Base-by-base conservation (phyloP, 2,329 filamentous ascomycete genomes). In the Hymenoscyphus linearis region DNA sequence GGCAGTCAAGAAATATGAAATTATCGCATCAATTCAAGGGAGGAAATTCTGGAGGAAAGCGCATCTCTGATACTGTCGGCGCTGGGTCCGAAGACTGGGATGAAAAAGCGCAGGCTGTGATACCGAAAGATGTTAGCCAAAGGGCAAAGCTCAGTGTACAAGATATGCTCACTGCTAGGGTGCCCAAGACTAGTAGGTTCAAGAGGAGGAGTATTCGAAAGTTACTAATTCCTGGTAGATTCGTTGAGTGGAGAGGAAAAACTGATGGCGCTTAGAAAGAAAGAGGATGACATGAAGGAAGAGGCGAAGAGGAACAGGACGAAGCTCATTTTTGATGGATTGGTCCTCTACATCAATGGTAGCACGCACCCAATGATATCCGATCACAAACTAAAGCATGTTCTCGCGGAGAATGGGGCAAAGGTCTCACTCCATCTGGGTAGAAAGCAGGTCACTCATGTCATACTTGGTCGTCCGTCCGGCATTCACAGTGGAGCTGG, bases 311-410 rank as follows among this genome's bases (percentile, higher is more conserved):
- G 40, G 65, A 74, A 57, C 61, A 67, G 60, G 35, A 59, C 62
- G 22, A 70, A 61, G 56, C 67, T 66, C 54, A 82, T 96, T 58
- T 93, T 97, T 72, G 76, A 83, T 52, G 84, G 86, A 16, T 80
- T 92, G 25, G 86, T 84, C 57, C 82, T 96, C 68, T 95, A 93
- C 76, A 83, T 97, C 74, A 96, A 96, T 74, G 92, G 92, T 63
- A 93, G 89, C 67, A 96, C 91, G 2, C 82, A 86, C 62, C 92
- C 93, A 1, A 75, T 85, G 26, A 83, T 96, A 64, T 96, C 90
- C 14, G 93, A 97, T 74, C 90, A 96, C 77, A 89, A 85, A 72
- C 82, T 97, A 61, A 96, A 95, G 78, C 86, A 87, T 60, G 74
- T 96, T 16, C 81, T 97, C 40, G 84, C 82, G 4, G 80, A 85